Base-by-base conservation (phyloP, 768 basidiomycete genomes). In the Cystofilobasidium capitatum region DNA sequence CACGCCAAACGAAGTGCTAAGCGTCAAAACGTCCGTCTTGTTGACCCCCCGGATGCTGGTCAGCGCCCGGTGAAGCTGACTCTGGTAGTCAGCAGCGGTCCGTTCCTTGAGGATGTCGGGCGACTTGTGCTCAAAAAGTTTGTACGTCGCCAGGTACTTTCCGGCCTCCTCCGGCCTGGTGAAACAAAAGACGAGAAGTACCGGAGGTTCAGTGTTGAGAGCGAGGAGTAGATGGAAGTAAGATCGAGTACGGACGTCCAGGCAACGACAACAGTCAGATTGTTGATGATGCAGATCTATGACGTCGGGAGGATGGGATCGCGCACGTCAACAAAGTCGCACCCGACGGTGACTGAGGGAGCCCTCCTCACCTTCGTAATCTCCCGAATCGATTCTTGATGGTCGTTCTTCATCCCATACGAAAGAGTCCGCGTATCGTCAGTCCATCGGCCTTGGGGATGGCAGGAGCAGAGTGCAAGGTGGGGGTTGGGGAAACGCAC, bases 51-150 rank as follows among this genome's bases (percentile, higher is more conserved):
- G 87, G 73, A 98, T 89, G 71, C 84, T 85, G 1, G 94, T 98
- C 33, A 99, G 80, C 0, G 89, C 83, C 24, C 84, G 83, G 65
- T 88, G 88, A 17, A 98, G 77, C 73, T 91, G 82, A 10, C 91
- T 85, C 70, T 82, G 79, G 73, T 96, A 91, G 72, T 90, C 88
- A 71, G 92, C 90, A 76, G 96, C 91, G 35, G 89, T 81, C 51
- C 91, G 87, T 75, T 98, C 96, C 76, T 92, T 94, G 79, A 99
- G 93, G 74, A 92, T 80, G 74, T 90, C 86, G 10, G 94, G 92
- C 13, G 91, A 84, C 73, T 88, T 92, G 80, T 90, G 87, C 76
- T 98, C 96, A 73, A 87, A 94, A 70, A 89, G 86, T 75, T 98
- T 99, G 81, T 88, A 91, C 2, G 87, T 88, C 12, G 88, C 81